Conservation (phyloP, 1,139 yeast species). For the Casaregolazyma lundiana region DNA sequence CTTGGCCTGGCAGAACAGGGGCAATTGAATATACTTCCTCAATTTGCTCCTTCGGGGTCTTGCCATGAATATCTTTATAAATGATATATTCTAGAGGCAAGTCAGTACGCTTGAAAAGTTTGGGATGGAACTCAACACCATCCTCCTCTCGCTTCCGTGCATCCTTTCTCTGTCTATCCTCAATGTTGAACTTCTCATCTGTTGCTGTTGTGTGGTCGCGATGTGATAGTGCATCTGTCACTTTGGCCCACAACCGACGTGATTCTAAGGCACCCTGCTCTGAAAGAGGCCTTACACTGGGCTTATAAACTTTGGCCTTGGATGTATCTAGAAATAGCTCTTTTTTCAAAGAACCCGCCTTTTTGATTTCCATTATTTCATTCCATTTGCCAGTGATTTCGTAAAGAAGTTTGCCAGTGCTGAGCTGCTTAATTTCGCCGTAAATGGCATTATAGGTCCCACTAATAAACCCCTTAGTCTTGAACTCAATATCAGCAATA, state of each 20-base stretch:
- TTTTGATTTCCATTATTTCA: constrained; percentile 69
- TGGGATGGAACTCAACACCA: constrained; percentile 78
- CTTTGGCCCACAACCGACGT: constrained; percentile 75
- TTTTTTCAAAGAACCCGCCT: constrained; percentile 46
- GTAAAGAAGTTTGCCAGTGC: constrained; percentile 53
- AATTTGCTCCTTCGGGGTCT: constrained; percentile 47
- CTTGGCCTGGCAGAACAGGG: constrained; percentile 73
- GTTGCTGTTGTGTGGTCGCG: constrained; percentile 83
- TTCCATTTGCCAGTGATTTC: constrained; percentile 91
- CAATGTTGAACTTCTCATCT: constrained; percentile 78
- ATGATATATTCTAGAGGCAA: constrained; percentile 53
- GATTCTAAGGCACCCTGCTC: constrained; percentile 84
- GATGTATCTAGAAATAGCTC: constrained; percentile 60
- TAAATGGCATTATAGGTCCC: constrained; percentile 90
- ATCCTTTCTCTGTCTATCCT: constrained; percentile 68
- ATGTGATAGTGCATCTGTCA: constrained; percentile 66
- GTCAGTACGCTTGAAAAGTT: constrained; percentile 52
- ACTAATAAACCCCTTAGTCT: constrained; percentile 87
- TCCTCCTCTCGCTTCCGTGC: constrained; percentile 74
- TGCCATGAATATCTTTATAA: constrained; percentile 52
- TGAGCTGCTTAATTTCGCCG: constrained; percentile 58
- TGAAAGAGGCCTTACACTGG: constrained; percentile 67
- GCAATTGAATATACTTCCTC: constrained; percentile 56
- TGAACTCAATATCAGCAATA: constrained; percentile 84
- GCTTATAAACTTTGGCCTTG: constrained; percentile 48